Evolutionary conservation across 805 yeast genomes (phyloP), one percentile per base, ranked within the genome.

Genomic region (Grigorovia humatica): DNA sequence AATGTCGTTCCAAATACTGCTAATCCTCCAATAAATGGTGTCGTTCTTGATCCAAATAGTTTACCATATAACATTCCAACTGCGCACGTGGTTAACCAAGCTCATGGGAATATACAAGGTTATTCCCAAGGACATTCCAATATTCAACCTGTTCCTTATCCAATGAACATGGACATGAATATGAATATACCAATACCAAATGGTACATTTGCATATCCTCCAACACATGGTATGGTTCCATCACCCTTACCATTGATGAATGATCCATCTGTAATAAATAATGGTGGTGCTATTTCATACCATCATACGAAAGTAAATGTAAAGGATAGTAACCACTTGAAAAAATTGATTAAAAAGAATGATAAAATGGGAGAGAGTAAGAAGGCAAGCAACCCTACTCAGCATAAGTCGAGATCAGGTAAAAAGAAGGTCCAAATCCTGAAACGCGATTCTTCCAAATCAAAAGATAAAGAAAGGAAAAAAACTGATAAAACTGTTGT

Each of bases 21-120:
- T 48, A 44, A 30, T 17, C 48, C 49, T 13, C 46, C 47, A 40
- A 20, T 35, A 9, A 20, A 41, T 18, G 32, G 51, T 53, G 9
- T 49, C 52, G 47, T 56, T 17, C 53, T 58, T 4, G 54, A 51
- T 30, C 60, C 63, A 2, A 64, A 54, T 15, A 48, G 66, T 43
- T 55, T 66, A 41, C 65, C 67, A 6, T 64, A 62, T 42, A 57
- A 58, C 13, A 42, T 59, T 13, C 65, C 64, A 32, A 63, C 62
- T 17, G 61, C 56, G 9, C 52, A 52, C 35, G 44, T 52, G 38
- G 42, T 20, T 12, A 32, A 48, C 20, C 50, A 47, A 18, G 32
- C 46, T 8, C 46, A 23, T 23, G 43, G 44, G 35, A 27, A 40
- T 23, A 32, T 32, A 13, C 11, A 32, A 4, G 27, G 27, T 23